Base-by-base conservation (phyloP, 139 green algal genomes). In the Deuterostichococcus epilithicus region DNA sequence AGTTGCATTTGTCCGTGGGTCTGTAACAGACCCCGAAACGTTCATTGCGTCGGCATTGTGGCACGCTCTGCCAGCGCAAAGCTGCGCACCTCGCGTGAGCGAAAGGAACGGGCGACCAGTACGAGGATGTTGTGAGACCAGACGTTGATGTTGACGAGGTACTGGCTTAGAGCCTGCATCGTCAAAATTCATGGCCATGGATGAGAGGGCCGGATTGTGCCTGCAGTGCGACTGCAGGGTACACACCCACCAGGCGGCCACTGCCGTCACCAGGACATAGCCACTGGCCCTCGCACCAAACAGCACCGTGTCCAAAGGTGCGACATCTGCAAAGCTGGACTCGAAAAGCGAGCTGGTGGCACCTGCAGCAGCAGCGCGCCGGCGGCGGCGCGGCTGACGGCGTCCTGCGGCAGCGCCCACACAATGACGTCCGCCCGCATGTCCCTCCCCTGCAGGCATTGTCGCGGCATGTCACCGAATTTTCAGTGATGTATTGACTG, bases 101-200 rank as follows among this genome's bases (percentile, higher is more conserved):
- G 28, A 20, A 63, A 63, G 52, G 52, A 13, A 22, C 84, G 70
- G 6, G 79, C 79, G 2, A 87, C 8, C 42, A 91, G 78, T 15
- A 83, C 76, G 68, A 91, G 68, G 25, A 91, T 73, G 76, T 91
- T 91, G 84, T 91, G 86, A 13, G 80, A 86, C 83, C 84, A 91
- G 15, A 89, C 78, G 47, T 91, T 91, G 25, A 89, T 47, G 77
- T 88, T 91, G 39, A 91, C 80, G 70, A 91, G 76, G 68, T 91
- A 91, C 80, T 91, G 86, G 2, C 81, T 81, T 30, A 85, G 67
- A 0, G 84, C 86, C 84, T 90, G 80, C 60, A 76, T 32, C 35
- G 25, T 38, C 32, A 26, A 60, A 5, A 60, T 23, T 65, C 26
- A 60, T 32, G n/a, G 39, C 28, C 68, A 72, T 22, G 37, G 13